phyloP scores from a whole-genome alignment of 2,329 filamentous ascomycete species.

The Trichoderma koningii region DNA sequence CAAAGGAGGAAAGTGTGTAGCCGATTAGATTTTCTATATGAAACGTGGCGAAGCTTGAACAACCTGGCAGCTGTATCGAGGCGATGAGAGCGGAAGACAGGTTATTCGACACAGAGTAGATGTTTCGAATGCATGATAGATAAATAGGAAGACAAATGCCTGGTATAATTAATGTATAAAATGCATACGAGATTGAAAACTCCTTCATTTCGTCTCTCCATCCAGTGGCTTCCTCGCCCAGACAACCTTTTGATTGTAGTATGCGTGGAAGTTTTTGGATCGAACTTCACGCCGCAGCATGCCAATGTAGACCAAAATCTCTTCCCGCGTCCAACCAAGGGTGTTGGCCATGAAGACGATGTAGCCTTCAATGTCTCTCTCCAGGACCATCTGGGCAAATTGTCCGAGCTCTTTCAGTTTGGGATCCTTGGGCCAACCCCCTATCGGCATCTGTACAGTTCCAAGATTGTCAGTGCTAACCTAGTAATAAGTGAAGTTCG shows the following conservation, averaged over 20 bases:
- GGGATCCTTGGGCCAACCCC: slow-evolving; percentile 33
- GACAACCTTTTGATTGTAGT: slow-evolving; percentile 26
- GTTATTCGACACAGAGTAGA: no score
- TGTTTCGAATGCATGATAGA: no score
- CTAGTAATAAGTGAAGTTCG: no score
- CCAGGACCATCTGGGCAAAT: slow-evolving; percentile 37
- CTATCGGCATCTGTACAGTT: slow-evolving; percentile 29
- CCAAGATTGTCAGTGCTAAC: neutral
- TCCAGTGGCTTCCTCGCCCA: slow-evolving; percentile 24
- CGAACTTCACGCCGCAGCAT: slow-evolving; percentile 22
- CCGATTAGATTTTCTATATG: no score
- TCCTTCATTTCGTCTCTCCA: neutral
- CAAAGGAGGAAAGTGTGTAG: no score
- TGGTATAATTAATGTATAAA: neutral
- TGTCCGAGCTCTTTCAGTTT: slow-evolving; percentile 34
- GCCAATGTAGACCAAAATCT: slow-evolving; percentile 24
- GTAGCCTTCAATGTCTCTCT: slow-evolving; percentile 40
- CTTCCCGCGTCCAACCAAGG: slow-evolving; percentile 22
- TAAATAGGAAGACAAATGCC: neutral
- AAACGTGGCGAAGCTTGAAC: no score
- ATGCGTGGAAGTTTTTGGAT: slow-evolving; percentile 20
- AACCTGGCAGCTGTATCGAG: no score
- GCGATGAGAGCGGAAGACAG: no score
- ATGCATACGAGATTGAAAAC: neutral
- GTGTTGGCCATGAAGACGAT: slow-evolving; percentile 28